phyloP scores from a whole-genome alignment of 75 land plant genomes.

The Larix kaempferi region DNA sequence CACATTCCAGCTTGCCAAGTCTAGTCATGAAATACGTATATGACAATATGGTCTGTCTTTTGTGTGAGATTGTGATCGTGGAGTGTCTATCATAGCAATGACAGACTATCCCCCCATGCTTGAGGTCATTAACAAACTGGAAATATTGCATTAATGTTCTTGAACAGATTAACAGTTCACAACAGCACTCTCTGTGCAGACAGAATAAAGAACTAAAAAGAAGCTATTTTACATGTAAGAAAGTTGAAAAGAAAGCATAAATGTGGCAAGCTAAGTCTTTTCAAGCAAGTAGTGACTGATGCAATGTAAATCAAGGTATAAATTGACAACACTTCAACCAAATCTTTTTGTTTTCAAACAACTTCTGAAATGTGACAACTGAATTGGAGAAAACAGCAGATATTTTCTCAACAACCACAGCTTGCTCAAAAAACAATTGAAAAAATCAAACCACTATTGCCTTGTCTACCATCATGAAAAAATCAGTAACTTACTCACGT shows the following conservation, averaged over 20 bases:
- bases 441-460: neutral
- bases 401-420: neutral
- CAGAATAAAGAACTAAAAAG: neutral
- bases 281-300: neutral
- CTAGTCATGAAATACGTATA: too few species aligned
- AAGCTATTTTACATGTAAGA: neutral
- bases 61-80: too few species aligned
- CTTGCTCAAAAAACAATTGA: neutral
- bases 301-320: too few species aligned
- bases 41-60: too few species aligned
- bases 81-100: neutral
- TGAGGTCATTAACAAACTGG: neutral
- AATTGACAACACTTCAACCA: too few species aligned
- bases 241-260: neutral
- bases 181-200: neutral
- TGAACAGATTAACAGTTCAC: neutral
- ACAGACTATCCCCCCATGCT: neutral
- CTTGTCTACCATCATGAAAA: neutral
- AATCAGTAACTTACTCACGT: conserved; percentile 59
- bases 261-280: neutral
- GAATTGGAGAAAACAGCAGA: too few species aligned
- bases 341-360: too few species aligned
- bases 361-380: too few species aligned
- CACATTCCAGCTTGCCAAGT: too few species aligned
- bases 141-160: neutral